Conservation (phyloP, 2,329 filamentous ascomycete genomes). For the Parastagonospora nodorum region DNA sequence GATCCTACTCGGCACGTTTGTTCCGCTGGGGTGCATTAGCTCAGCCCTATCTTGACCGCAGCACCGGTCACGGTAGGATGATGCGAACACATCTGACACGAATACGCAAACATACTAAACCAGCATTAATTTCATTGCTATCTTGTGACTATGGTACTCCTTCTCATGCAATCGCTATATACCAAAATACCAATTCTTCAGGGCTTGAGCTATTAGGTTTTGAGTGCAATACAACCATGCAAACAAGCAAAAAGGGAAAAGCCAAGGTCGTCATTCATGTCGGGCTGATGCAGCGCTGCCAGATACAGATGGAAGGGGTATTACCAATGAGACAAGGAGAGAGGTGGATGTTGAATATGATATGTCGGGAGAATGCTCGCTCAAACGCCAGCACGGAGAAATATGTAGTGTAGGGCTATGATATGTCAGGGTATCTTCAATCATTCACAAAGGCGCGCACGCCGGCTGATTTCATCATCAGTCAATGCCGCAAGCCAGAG, state of each 20-base stretch:
- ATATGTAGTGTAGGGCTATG: not conserved
- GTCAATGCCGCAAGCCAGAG: slow-evolving; percentile 81
- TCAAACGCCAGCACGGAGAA: slow-evolving; percentile 12
- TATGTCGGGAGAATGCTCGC: slow-evolving; percentile 10
- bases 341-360: slow-evolving; percentile 4
- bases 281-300: slow-evolving; percentile 18
- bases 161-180: not conserved
- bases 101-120: too few species aligned
- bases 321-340: slow-evolving; percentile 23
- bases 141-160: too few species aligned
- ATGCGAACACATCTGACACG: not conserved
- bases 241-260: slow-evolving; percentile 18
- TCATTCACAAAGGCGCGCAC: slow-evolving; percentile 40
- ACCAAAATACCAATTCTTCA: slow-evolving; percentile 6
- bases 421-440: slow-evolving; percentile 6
- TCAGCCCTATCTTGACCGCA: slow-evolving; percentile 1
- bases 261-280: slow-evolving; percentile 35
- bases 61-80: not conserved
- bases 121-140: too few species aligned
- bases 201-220: slow-evolving; percentile 41
- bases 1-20: not conserved
- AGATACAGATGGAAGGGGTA: slow-evolving; percentile 22
- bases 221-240: slow-evolving; percentile 11
- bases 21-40: not conserved
- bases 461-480: slow-evolving; percentile 70